Percentiles rank a stretch among this genome's conserved stretches.
phyloP scores from a whole-genome alignment of 495 filamentous ascomycete genomes.

The Talaromyces thailandensis region DNA sequence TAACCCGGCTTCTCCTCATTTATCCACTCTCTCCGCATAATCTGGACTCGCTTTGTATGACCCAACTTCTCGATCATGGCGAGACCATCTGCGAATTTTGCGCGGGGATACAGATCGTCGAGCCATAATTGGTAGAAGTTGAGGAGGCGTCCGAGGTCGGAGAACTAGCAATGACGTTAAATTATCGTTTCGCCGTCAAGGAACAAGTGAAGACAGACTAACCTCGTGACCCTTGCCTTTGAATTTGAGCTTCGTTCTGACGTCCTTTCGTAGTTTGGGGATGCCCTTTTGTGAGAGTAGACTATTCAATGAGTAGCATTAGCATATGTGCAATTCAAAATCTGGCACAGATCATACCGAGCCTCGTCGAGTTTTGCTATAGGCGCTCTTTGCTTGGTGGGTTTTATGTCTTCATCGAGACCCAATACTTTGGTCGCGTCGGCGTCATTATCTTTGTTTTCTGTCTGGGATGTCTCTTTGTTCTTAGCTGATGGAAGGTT shows the following conservation, averaged over 20 bases:
- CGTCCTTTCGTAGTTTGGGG: conserved; percentile 65
- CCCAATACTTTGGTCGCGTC: conserved; percentile 37
- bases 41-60: conserved; percentile 66
- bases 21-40: conserved; percentile 78
- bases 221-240: conserved; percentile 95
- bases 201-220: conserved; percentile 8
- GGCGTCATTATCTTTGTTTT: conserved; percentile 19
- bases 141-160: conserved; percentile 72
- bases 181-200: background rate
- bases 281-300: conserved; percentile 75
- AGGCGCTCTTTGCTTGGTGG: conserved; percentile 65
- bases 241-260: conserved; percentile 63
- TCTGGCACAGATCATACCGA: conserved; percentile 36
- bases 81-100: conserved; percentile 85
- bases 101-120: conserved; percentile 89
- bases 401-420: conserved; percentile 78
- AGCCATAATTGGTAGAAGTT: conserved; percentile 95
- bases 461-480: conserved; percentile 18
- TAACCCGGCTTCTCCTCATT: conserved; percentile 45
- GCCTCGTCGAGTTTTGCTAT: conserved; percentile 79
- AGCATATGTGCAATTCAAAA: background rate
- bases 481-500: conserved; percentile 26
- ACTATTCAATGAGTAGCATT: conserved; percentile 25
- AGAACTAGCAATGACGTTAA: conserved; percentile 51
- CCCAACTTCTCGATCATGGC: conserved; percentile 90